These are phyloP conservation scores for Starmerella vitae DNA, from an alignment of 805 yeast species.

Conservation along the genomic window DNA sequence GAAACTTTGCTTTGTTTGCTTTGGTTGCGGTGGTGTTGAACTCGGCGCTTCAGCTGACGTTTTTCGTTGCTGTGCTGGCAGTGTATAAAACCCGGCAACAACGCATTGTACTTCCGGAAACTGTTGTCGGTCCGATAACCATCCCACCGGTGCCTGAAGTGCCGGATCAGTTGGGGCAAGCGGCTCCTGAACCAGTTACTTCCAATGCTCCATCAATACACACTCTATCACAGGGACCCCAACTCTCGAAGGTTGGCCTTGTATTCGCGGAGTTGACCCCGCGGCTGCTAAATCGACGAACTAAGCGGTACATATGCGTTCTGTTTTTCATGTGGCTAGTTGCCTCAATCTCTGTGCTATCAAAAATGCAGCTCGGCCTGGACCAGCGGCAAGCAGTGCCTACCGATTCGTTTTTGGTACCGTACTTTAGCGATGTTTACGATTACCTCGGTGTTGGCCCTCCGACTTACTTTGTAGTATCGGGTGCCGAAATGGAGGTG, in stretches of 20 bases:
- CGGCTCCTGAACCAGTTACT: neutral
- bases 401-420: slow-evolving; percentile 60
- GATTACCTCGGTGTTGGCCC: slow-evolving; percentile 74
- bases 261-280: slow-evolving; percentile 43
- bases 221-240: neutral
- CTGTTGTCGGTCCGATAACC: neutral
- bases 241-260: neutral
- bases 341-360: slow-evolving; percentile 53
- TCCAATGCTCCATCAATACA: neutral
- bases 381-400: slow-evolving; percentile 89
- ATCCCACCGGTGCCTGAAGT: neutral
- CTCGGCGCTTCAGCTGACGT: slow-evolving; percentile 64
- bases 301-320: slow-evolving; percentile 37
- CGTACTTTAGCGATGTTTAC: slow-evolving; percentile 67
- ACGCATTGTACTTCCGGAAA: neutral
- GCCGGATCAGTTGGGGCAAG: neutral
- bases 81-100: slow-evolving; percentile 24
- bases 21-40: slow-evolving; percentile 75
- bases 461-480: slow-evolving; percentile 66
- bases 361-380: slow-evolving; percentile 59
- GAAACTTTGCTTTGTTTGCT: slow-evolving; percentile 82
- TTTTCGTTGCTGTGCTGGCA: slow-evolving; percentile 56
- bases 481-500: slow-evolving; percentile 47
- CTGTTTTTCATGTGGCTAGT: slow-evolving; percentile 53
- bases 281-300: slow-evolving; percentile 36